Conservation (phyloP, 2,329 filamentous ascomycete species). For the Didymella segeticola region DNA sequence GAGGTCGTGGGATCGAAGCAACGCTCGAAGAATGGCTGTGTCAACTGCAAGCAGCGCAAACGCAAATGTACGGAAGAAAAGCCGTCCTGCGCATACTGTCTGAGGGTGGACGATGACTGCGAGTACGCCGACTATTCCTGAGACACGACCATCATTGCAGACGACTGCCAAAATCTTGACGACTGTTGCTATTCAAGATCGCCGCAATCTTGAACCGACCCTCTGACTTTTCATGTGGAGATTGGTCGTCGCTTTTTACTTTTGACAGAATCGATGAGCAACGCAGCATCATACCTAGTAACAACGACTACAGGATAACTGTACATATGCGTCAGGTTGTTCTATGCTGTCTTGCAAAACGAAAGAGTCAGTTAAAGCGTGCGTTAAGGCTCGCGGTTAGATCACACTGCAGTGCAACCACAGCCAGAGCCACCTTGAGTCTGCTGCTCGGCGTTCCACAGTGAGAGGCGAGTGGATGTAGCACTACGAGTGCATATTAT, state of each 20-base stretch:
- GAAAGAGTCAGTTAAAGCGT: no score
- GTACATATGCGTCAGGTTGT: no score
- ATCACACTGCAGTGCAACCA: no score
- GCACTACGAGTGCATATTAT: background rate
- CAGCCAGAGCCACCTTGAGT: background rate
- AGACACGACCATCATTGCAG: background rate
- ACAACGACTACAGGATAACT: no score
- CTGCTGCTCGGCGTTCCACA: background rate
- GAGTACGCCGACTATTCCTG: conserved; percentile 32
- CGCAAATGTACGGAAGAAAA: conserved; percentile 43
- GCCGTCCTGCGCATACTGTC: conserved; percentile 38
- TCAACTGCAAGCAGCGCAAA: conserved; percentile 38
- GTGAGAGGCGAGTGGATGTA: background rate
- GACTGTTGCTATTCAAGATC: background rate
- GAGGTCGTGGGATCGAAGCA: conserved; percentile 22
- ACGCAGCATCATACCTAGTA: no score
- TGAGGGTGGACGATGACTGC: conserved; percentile 39
- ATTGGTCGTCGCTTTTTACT: no score
- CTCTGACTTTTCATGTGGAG: no score
- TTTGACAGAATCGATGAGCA: no score
- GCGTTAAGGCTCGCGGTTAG: no score
- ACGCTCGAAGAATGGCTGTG: conserved; percentile 40
- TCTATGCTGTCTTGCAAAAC: no score
- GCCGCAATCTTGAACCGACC: no score
- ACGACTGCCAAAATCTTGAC: background rate